Percentiles rank a stretch among this genome's conserved stretches.
These are phyloP conservation scores for Ceratocystiopsis brevicomis DNA, from an alignment of 2,329 filamentous ascomycete species.

Conservation along the genomic window DNA sequence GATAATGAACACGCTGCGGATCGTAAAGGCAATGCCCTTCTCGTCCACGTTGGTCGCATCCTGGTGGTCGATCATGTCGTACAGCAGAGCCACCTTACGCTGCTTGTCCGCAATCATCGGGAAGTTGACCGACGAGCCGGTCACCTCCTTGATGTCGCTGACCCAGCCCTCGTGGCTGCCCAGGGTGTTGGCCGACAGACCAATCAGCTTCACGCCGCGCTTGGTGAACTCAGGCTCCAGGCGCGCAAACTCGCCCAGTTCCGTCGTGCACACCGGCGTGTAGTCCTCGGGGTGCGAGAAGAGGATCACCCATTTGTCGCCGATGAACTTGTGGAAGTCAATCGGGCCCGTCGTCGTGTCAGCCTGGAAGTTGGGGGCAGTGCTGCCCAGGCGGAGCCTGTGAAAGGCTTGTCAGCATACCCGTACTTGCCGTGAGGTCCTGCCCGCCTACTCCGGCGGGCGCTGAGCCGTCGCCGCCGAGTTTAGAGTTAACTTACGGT, in stretches of 20 bases:
- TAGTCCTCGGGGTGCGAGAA: constrained; percentile 82
- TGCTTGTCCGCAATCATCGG: constrained; percentile 68
- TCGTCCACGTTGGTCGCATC: constrained; percentile 64
- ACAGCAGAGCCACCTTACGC: constrained; percentile 55
- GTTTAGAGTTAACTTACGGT: constrained; percentile 13
- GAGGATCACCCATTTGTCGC: constrained; percentile 60
- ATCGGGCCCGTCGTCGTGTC: constrained; percentile 62
- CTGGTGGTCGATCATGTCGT: constrained; percentile 73
- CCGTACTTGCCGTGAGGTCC: too few species aligned
- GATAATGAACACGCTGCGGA: constrained; percentile 87
- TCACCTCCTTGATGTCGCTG: constrained; percentile 68
- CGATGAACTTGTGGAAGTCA: constrained; percentile 68
- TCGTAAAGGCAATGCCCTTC: constrained; percentile 79
- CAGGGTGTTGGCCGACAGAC: constrained; percentile 72
- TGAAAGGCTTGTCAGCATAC: not conserved
- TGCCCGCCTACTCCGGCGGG: too few species aligned
- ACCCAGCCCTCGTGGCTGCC: constrained; percentile 77
- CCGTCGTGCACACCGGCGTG: constrained; percentile 85
- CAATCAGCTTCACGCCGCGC: constrained; percentile 79
- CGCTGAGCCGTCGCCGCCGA: too few species aligned
- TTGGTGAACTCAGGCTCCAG: constrained; percentile 74
- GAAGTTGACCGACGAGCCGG: constrained; percentile 49
- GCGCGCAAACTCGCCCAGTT: constrained; percentile 84
- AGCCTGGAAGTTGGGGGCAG: constrained; percentile 67
- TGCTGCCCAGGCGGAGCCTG: constrained; percentile 44